Evolutionary conservation across 2,329 filamentous ascomycete species (phyloP), one percentile per base, ranked within the genome.

Genomic region (Scytalidium lignicola): DNA sequence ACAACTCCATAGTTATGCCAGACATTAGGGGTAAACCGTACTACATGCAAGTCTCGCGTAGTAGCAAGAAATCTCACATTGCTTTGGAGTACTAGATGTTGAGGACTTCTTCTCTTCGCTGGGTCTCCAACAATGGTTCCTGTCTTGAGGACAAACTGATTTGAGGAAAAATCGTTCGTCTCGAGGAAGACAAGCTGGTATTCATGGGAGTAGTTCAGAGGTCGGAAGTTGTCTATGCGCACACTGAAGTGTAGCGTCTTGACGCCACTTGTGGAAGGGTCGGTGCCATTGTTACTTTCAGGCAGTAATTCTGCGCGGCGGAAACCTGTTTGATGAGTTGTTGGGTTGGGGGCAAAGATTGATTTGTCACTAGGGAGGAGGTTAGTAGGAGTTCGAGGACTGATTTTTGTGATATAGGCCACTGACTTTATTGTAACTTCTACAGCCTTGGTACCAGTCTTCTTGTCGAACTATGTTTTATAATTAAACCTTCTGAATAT

Each of bases 1-100:
- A 71, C 76, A 26, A 83, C 48, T 8, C 73, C 81, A 68, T 83
- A 84, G 68, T 85, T 85, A 62, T 83, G 77, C 71, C 80, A 82
- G 18, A 72, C 66, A 13, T 63, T 70, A 28, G 66, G 60, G n/a
- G 71, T 67, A 47, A 82, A 82, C 2, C 72, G 68, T 0, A 73
- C 71, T 21, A 67, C 70, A 62, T 75, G 83, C 5, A 84, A 65
- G 32, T 37, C 32, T 17, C 32, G 32, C 23, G 73, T 61, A 46
- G 67, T 62, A n/a, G 73, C 69, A 49, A 64, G 65, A 44, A 69
- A 67, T 59, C 73, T 74, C 54, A 74, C 70, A 55, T 74, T 73
- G 46, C 72, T 69, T 48, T 74, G 71, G 9, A 78, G 60, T 54
- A 74, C 70, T 51, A 76, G 67, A 0, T 66, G 70, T 47, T 73